These are phyloP conservation scores for Aegilops speltoides DNA, from an alignment of 176 grass and related monocot genomes.

Conservation along the genomic window DNA sequence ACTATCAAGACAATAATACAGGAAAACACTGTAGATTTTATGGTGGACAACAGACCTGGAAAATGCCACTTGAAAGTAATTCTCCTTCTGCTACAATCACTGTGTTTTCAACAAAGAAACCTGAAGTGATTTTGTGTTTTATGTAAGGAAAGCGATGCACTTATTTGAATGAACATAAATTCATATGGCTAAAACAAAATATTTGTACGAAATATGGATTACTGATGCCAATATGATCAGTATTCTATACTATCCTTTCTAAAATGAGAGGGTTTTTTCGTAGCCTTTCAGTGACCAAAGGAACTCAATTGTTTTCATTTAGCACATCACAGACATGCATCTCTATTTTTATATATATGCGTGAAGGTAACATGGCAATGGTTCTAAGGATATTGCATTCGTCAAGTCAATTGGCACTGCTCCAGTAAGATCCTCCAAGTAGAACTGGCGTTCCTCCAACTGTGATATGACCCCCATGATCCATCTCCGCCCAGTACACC, in stretches of 20 bases:
- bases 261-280: background rate
- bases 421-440: conserved; percentile 93
- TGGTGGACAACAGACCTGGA: conserved; percentile 50
- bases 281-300: background rate
- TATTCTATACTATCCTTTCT: background rate
- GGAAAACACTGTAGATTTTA: background rate
- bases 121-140: conserved; percentile 90
- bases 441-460: conserved; percentile 83
- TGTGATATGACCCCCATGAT: conserved; percentile 96
- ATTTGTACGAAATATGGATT: background rate
- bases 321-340: background rate
- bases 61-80: conserved; percentile 80
- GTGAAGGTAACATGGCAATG: background rate
- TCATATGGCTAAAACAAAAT: background rate
- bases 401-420: conserved; percentile 81
- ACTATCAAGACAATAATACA: background rate
- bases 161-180: background rate
- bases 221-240: background rate
- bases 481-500: conserved; percentile 88
- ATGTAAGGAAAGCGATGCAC: conserved; percentile 50
- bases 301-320: background rate
- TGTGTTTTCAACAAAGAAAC: conserved; percentile 90
- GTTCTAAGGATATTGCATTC: conserved; percentile 82
- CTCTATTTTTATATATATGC: background rate
- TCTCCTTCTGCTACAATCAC: conserved; percentile 90